Evolutionary conservation across 805 yeast genomes (phyloP).

Genomic region (Cyberlindnera galapagoensis): DNA sequence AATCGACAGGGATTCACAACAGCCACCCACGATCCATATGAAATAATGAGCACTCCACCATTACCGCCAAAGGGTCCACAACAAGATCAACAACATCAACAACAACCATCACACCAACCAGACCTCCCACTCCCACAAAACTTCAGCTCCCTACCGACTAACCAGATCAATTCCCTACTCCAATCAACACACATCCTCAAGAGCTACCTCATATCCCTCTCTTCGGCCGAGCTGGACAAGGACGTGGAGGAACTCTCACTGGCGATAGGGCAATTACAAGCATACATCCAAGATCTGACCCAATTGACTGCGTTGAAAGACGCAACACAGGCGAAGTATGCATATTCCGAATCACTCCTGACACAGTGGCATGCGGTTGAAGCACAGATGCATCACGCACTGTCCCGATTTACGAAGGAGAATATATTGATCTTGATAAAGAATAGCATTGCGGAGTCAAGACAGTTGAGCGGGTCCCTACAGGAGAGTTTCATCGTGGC

Average conservation of each 20-base stretch:
- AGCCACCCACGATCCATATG: no score
- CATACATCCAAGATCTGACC: slow-evolving; percentile 22
- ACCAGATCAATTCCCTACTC: slow-evolving; percentile 20
- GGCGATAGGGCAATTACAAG: slow-evolving; percentile 21
- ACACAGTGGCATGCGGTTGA: slow-evolving; percentile 31
- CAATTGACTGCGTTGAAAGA: slow-evolving; percentile 26
- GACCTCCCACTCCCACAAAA: slow-evolving; percentile 16
- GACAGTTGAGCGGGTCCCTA: slow-evolving; percentile 28
- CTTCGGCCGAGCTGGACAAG: slow-evolving; percentile 18
- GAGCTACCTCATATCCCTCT: slow-evolving; percentile 24
- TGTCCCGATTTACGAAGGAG: slow-evolving; percentile 32
- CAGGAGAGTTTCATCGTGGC: slow-evolving; percentile 25
- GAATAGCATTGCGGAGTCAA: slow-evolving; percentile 26
- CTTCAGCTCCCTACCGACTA: slow-evolving; percentile 15
- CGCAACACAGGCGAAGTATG: slow-evolving; percentile 9
- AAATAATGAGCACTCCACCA: slow-evolving; percentile 10
- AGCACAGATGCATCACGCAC: slow-evolving; percentile 26
- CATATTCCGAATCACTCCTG: slow-evolving; percentile 6
- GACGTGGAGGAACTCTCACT: slow-evolving; percentile 22
- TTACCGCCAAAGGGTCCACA: slow-evolving; percentile 12
- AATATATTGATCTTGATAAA: slow-evolving; percentile 28
- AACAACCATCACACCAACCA: slow-evolving; percentile 6
- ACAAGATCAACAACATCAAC: background rate
- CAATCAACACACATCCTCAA: slow-evolving; percentile 17
- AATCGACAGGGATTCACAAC: no score